phyloP scores from a whole-genome alignment of 805 yeast genomes.

The Wickerhamomyces canadensis region DNA sequence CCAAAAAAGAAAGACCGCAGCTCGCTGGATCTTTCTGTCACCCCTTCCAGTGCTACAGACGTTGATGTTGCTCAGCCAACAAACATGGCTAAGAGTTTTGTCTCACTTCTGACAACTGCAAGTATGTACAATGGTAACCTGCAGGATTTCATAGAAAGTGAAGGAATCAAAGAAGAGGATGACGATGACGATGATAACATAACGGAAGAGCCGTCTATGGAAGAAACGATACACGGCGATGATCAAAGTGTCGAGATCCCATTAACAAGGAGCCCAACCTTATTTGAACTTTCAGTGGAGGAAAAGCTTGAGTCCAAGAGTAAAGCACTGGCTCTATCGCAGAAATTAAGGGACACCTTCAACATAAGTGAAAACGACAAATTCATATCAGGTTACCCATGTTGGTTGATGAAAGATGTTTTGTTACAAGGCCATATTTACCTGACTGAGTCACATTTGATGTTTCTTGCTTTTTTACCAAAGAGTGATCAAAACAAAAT shows the following conservation, averaged over 20 bases:
- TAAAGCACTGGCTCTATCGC: conserved; percentile 32
- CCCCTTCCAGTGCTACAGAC: conserved; percentile 10
- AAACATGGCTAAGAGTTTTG: conserved; percentile 47
- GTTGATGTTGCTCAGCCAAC: conserved; percentile 32
- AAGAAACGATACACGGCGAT: not conserved
- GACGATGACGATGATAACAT: not conserved
- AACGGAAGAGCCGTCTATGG: not conserved
- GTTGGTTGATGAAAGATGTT: conserved; percentile 82
- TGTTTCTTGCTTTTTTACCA: conserved; percentile 80
- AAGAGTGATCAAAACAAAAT: conserved; percentile 35
- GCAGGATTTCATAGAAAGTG: conserved; percentile 26
- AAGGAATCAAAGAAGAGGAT: not conserved
- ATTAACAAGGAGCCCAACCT: conserved; percentile 10
- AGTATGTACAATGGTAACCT: conserved; percentile 35
- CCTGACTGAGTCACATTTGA: conserved; percentile 55
- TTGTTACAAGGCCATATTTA: conserved; percentile 82
- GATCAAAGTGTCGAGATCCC: not conserved
- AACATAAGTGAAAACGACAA: conserved; percentile 48
- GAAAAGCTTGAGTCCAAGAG: conserved; percentile 16
- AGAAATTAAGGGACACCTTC: conserved; percentile 33
- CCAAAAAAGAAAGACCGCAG: not conserved
- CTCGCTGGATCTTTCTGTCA: not conserved
- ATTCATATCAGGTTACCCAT: conserved; percentile 56
- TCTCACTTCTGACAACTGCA: conserved; percentile 51
- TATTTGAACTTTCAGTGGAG: conserved; percentile 27